These are phyloP conservation scores for Acidomyces sp. DNA, from an alignment of 495 filamentous ascomycete species.

Conservation along the genomic window DNA sequence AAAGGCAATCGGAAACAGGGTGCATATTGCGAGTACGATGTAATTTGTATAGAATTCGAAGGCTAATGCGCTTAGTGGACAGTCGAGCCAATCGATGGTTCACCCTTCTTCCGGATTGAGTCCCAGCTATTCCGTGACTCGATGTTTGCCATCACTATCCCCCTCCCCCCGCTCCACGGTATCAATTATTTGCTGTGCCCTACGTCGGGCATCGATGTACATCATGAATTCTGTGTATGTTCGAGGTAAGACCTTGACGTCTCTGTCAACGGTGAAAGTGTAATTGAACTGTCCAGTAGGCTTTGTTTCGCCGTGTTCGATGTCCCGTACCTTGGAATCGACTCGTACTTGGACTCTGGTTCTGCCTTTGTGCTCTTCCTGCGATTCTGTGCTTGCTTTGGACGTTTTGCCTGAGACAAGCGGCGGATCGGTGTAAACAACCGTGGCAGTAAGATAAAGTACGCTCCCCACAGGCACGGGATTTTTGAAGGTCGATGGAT, in stretches of 20 bases:
- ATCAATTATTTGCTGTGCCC: constrained; percentile 32
- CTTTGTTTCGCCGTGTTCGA: constrained; percentile 63
- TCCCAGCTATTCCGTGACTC: constrained; percentile 25
- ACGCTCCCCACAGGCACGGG: constrained; percentile 76
- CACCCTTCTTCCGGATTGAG: too few species aligned
- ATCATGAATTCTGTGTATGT: constrained; percentile 69
- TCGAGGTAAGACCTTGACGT: constrained; percentile 62
- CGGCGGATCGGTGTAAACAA: constrained; percentile 64
- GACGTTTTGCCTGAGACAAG: constrained; percentile 21
- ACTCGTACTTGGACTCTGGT: constrained; percentile 67
- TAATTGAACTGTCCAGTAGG: constrained; percentile 78
- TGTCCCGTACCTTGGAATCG: constrained; percentile 61
- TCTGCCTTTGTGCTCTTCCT: constrained; percentile 33
- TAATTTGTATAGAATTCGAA: too few species aligned
- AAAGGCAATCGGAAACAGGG: too few species aligned
- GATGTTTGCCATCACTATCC: constrained; percentile 13
- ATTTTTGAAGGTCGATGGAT: constrained; percentile 72
- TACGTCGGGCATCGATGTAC: constrained; percentile 58
- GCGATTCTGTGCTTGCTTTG: constrained; percentile 26
- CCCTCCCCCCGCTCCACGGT: constrained; percentile 21
- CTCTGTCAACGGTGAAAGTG: constrained; percentile 62
- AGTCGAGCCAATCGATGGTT: too few species aligned
- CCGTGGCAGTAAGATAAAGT: constrained; percentile 62
- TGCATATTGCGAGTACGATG: too few species aligned
- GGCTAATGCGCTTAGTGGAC: too few species aligned